Conservation (phyloP, 2,329 filamentous ascomycete species). For the Chrysoporthe deuterocubensis region DNA sequence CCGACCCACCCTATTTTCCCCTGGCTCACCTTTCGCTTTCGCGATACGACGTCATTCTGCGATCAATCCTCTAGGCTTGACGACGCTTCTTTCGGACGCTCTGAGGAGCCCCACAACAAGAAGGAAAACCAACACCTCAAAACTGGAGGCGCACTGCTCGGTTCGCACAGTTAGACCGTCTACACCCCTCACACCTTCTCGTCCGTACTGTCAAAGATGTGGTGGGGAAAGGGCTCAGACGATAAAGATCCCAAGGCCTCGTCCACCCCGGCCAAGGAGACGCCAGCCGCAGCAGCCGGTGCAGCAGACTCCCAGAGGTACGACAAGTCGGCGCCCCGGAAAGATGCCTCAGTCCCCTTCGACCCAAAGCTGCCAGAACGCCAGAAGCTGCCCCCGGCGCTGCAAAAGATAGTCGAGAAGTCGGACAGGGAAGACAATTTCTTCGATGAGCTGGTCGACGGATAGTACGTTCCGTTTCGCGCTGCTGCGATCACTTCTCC, state of each 20-base stretch:
- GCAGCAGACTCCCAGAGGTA: slow-evolving; percentile 18
- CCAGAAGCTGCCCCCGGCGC: slow-evolving; percentile 56
- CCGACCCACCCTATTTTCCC: neutral
- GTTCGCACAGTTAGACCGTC: neutral
- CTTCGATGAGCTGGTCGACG: slow-evolving; percentile 77
- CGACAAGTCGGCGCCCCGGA: slow-evolving; percentile 26
- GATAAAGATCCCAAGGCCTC: slow-evolving; percentile 34
- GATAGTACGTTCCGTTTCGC: slow-evolving; percentile 62
- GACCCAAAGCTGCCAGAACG: slow-evolving; percentile 53
- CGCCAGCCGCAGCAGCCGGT: slow-evolving; percentile 29
- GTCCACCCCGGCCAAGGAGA: slow-evolving; percentile 25
- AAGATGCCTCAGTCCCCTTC: slow-evolving; percentile 37
- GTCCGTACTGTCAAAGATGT: slow-evolving; percentile 38
- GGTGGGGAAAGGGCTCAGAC: slow-evolving; percentile 44
- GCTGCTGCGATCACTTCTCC: slow-evolving; percentile 32
- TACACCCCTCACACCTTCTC: neutral
- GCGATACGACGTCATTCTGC: slow-evolving; percentile 7
- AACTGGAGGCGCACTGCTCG: neutral
- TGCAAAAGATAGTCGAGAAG: slow-evolving; percentile 63
- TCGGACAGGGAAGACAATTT: slow-evolving; percentile 70
- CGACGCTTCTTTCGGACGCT: neutral
- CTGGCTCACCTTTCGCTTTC: neutral
- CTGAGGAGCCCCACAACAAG: neutral
- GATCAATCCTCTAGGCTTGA: slow-evolving; percentile 5
- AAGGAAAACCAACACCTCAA: neutral